Base-by-base conservation (phyloP, 2,329 filamentous ascomycete species). In the Simplicillium sp. region DNA sequence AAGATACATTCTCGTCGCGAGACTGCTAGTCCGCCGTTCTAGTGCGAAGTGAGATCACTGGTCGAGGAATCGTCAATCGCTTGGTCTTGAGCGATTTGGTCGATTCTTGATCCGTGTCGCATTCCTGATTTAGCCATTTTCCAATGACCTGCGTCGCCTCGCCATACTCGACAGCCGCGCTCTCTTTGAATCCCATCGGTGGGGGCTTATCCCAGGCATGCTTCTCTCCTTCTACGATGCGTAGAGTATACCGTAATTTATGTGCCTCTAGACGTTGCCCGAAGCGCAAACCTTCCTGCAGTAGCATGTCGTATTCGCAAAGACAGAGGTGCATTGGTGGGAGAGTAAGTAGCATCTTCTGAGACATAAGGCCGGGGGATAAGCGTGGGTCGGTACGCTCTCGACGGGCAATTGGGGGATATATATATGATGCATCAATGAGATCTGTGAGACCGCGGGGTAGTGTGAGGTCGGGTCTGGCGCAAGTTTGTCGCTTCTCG, bases 241-340 rank as follows among this genome's bases (percentile, higher is more conserved):
- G 64, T 20, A 66, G 45, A 4, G 55, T 63, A 40, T 64, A 53
- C 11, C 50, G 45, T 45, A 60, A 61, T 7, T 57, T 51, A 9
- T 51, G 45, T 5, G 44, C 37, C 37, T 64, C 56, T 8, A 87
- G 56, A 15, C 81, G 66, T 39, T 77, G 67, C 11, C 75, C 70
- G 46, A 88, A 81, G 4, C 67, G 64, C 44, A 81, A 63, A 11
- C 75, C 77, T 52, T 82, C 77, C 2, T 61, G 62, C 9, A 77
- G 65, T n/a, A 82, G 57, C 75, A 82, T 81, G 53, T 82, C 76
- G 55, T 70, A 75, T 59, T 82, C 78, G 58, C 78, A 82, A 3
- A 79, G 70, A 49, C 73, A 76, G 34, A 81, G 59, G 14, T 80
- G 64, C 3, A 82, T 56, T 13, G 72, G 69, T 1, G 69, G 63